Evolutionary conservation across 169 alveolate species (phyloP), one percentile per base, ranked within the genome.

Genomic region (Cyclospora cayetanensis): DNA sequence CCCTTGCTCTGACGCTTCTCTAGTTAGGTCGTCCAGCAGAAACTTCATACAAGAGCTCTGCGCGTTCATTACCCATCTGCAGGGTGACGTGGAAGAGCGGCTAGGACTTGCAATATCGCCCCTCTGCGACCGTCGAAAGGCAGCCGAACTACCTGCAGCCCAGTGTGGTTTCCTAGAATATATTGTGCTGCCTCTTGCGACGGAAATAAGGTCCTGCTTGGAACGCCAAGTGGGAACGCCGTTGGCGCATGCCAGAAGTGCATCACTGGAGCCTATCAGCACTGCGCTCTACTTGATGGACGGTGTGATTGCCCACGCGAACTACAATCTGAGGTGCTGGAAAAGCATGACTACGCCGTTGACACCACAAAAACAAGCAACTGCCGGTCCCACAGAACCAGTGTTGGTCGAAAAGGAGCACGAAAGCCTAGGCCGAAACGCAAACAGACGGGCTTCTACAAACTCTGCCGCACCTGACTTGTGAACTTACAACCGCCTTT

Each of bases 121-220:
- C 88, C 94, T 96, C 34, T 97, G 98, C 95, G 98, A 97, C 89
- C 93, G 98, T 90, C 90, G 79, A 72, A 96, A 96, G 37, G 93
- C 97, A 37, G 96, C 97, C 31, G 95, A 95, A 90, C 95, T 96
- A 12, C 96, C 98, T 34, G 91, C 92, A 50, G 92, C 96, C 34
- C 97, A 97, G 90, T 96, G 95, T 37, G 97, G 97, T 46, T 97
- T 97, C 92, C 91, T 97, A 46, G 92, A 92, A 46, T 95, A 94
- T 35, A 95, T 97, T 53, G 94, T 95, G 53, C 79, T 95, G 46
- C 97, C 98, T 9, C 94, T 97, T 25, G 93, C 87, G 31, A 91
- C 89, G 74, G 95, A 94, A 60, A 18, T 90, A 42, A 53, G 68
- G 35, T 77, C 92, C 25, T 84, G 91, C 55, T 35, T 84, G 31